phyloP scores from a whole-genome alignment of 1,284 basidiomycete species.

The Phellinidium pouzarii region DNA sequence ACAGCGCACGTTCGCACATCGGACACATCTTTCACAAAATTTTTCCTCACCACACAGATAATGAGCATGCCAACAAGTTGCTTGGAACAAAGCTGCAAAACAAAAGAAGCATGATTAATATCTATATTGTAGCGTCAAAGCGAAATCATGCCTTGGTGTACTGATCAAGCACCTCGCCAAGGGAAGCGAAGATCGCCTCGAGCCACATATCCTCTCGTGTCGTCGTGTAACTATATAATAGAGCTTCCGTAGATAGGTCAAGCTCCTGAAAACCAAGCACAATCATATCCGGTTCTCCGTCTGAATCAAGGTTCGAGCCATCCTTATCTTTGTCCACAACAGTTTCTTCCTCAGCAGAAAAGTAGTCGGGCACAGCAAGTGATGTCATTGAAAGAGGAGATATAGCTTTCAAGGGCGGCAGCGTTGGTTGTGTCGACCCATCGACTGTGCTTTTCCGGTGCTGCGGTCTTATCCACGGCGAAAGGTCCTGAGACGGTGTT shows the following conservation, averaged over 20 bases:
- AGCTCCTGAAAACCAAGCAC: constrained; percentile 73
- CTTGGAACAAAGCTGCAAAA: constrained; percentile 52
- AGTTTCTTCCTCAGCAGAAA: background rate
- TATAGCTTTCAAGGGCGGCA: constrained; percentile 32
- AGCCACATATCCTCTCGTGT: constrained; percentile 64
- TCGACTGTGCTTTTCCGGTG: constrained; percentile 8
- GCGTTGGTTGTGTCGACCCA: constrained; percentile 25
- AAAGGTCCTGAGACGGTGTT: constrained; percentile 60
- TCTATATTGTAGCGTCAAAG: background rate
- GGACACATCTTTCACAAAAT: constrained; percentile 41
- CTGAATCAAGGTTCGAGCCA: constrained; percentile 18
- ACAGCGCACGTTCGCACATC: constrained; percentile 44
- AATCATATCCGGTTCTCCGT: constrained; percentile 55
- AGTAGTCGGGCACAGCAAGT: constrained; percentile 2
- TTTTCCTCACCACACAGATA: constrained; percentile 54
- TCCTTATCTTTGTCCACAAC: background rate
- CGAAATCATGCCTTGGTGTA: constrained; percentile 62
- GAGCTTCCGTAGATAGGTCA: constrained; percentile 66
- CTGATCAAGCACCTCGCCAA: constrained; percentile 56
- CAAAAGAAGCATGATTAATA: background rate
- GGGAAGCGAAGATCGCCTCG: constrained; percentile 50
- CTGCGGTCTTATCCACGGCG: constrained; percentile 35
- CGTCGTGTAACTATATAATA: constrained; percentile 57
- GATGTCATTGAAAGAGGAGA: constrained; percentile 8
- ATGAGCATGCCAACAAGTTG: constrained; percentile 76